Conservation (phyloP, 495 filamentous ascomycete species). For the Penicillium atrosanguineum region DNA sequence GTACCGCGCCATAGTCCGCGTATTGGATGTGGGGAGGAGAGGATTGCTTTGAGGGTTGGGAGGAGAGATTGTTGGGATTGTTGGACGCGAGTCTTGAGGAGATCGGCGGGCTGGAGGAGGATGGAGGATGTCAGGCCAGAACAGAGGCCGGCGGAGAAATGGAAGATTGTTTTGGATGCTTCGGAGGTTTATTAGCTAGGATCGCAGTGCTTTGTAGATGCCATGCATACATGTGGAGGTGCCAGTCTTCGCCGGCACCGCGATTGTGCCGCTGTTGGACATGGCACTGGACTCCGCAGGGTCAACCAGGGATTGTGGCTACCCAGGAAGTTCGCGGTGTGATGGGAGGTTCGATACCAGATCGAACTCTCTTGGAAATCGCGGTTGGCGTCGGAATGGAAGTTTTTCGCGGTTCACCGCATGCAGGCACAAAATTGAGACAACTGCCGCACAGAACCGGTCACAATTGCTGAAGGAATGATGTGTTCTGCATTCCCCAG, state of each 20-base stretch:
- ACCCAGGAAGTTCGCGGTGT: not conserved
- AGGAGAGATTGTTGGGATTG: slow-evolving; percentile 58
- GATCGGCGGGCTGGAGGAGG: slow-evolving; percentile 91
- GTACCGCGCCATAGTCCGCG: slow-evolving; percentile 92
- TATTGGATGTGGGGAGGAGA: slow-evolving; percentile 57
- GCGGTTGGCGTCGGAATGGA: slow-evolving; percentile 1
- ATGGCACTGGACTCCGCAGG: slow-evolving; percentile 17
- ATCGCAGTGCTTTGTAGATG: not conserved
- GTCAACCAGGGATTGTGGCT: not conserved
- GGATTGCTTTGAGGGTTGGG: slow-evolving; percentile 67
- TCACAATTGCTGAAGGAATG: slow-evolving; percentile 4
- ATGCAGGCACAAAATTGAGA: slow-evolving; percentile 10
- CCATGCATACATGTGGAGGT: slow-evolving; percentile 31
- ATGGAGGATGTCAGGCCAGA: slow-evolving; percentile 85
- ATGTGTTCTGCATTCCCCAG: slow-evolving; percentile 6
- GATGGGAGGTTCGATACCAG: slow-evolving; percentile 12
- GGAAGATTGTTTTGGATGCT: slow-evolving; percentile 60
- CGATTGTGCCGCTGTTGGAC: slow-evolving; percentile 37
- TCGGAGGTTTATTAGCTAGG: not conserved
- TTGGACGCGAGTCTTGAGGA: slow-evolving; percentile 94
- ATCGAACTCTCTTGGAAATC: slow-evolving; percentile 10
- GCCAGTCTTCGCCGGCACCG: slow-evolving; percentile 32
- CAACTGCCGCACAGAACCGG: slow-evolving; percentile 3
- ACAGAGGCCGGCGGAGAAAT: slow-evolving; percentile 84
- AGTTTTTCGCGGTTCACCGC: slow-evolving; percentile 10